Percentiles rank a stretch among this genome's conserved stretches.
Evolutionary conservation across 768 basidiomycete species (phyloP).

Genomic region (Guyanaporus albipodus): DNA sequence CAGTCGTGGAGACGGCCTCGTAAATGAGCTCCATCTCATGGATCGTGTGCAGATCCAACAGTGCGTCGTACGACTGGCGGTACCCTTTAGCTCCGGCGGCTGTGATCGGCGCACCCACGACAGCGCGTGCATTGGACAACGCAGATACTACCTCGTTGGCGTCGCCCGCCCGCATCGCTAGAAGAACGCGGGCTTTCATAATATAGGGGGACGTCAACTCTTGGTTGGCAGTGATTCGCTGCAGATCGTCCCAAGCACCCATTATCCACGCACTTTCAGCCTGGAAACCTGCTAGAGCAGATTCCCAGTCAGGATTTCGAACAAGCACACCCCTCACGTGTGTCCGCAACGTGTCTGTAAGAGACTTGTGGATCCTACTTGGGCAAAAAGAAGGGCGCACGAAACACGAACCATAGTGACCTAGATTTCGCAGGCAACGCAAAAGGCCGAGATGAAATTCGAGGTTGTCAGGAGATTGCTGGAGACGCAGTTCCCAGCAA

Average conservation of each 20-base stretch:
- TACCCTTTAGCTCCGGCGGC: conserved; percentile 81
- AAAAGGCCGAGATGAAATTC: conserved; percentile 86
- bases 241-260: conserved; percentile 86
- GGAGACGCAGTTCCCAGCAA: conserved; percentile 96
- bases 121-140: conserved; percentile 60
- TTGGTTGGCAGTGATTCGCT: conserved; percentile 49
- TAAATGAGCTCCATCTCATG: conserved; percentile 80
- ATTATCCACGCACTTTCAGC: conserved; percentile 96
- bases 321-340: conserved; percentile 90
- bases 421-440: conserved; percentile 88
- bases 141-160: conserved; percentile 41
- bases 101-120: conserved; percentile 75
- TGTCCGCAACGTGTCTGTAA: conserved; percentile 86
- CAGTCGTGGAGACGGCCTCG: conserved; percentile 37
- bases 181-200: conserved; percentile 72
- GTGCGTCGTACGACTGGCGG: conserved; percentile 80
- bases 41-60: conserved; percentile 79
- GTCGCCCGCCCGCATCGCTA: conserved; percentile 69
- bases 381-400: background rate
- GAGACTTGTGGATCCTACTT: background rate
- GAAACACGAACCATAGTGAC: conserved; percentile 83
- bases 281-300: conserved; percentile 73
- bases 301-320: conserved; percentile 80
- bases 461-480: conserved; percentile 85
- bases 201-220: conserved; percentile 56